phyloP scores from a whole-genome alignment of 805 yeast genomes.

The Kregervanrija pseudodelftensis region DNA sequence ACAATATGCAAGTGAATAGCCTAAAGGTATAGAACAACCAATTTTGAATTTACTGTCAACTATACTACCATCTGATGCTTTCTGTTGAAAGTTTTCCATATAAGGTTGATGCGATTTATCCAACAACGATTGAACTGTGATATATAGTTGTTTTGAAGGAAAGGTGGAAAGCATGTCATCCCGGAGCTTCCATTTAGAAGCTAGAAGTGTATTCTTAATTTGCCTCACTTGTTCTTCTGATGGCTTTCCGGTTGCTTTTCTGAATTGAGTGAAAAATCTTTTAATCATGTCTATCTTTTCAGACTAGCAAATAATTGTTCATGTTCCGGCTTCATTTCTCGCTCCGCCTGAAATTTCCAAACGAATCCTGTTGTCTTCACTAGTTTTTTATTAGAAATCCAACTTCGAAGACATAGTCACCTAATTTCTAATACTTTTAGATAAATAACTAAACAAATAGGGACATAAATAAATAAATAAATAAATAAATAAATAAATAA shows the following conservation, averaged over 20 bases:
- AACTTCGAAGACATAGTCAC: too few species aligned
- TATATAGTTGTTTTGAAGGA: constrained; percentile 20
- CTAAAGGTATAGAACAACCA: constrained; percentile 31
- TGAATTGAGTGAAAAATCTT: too few species aligned
- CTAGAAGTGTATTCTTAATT: constrained; percentile 11
- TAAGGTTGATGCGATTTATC: constrained; percentile 5
- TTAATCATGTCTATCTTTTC: too few species aligned
- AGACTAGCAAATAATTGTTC: too few species aligned
- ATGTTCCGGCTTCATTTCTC: too few species aligned
- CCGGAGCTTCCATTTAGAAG: constrained; percentile 16
- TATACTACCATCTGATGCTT: neutral
- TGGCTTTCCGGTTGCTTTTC: too few species aligned
- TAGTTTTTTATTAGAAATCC: too few species aligned
- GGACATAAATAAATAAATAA: neutral
- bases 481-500: neutral
- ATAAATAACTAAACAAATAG: neutral
- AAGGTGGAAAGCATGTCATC: constrained; percentile 25
- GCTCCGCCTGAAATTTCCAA: too few species aligned
- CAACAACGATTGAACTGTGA: constrained; percentile 22
- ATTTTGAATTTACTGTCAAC: constrained; percentile 10
- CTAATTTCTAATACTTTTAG: too few species aligned
- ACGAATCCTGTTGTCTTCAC: too few species aligned
- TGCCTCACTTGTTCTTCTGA: constrained; percentile 1
- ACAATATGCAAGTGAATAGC: constrained; percentile 62
- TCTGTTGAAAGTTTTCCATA: constrained; percentile 10